phyloP scores from a whole-genome alignment of 345 rosid species.

The Eucalyptus erythrocorys region DNA sequence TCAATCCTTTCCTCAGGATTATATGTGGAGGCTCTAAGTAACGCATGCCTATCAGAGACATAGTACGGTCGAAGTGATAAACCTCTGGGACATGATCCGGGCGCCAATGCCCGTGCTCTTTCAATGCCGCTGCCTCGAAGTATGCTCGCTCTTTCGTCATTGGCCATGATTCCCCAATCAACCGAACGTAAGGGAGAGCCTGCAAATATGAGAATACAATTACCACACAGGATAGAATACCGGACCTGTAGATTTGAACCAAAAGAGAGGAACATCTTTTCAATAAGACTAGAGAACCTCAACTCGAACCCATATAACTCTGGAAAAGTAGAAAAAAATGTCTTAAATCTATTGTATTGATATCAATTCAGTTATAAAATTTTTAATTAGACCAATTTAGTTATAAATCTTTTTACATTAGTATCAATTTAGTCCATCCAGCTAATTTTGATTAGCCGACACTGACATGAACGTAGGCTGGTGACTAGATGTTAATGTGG shows the following conservation, averaged over 20 bases:
- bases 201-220: neutral
- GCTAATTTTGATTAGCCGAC: fast-evolving
- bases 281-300: neutral
- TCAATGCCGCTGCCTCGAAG: conserved; percentile 57
- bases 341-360: fast-evolving
- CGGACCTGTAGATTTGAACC: neutral
- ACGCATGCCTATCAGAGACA: conserved; percentile 93
- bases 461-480: fast-evolving
- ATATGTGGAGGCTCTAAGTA: conserved; percentile 94
- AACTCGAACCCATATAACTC: neutral
- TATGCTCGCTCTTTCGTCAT: conserved; percentile 94
- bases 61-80: conserved; percentile 78
- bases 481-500: fast-evolving
- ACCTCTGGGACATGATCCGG: conserved; percentile 87
- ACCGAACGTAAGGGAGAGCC: conserved; percentile 92
- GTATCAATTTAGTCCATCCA: fast-evolving
- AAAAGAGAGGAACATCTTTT: neutral
- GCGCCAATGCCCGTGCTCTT: conserved; percentile 53
- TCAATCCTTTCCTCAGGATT: conserved; percentile 80
- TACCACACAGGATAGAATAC: neutral
- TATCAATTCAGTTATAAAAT: too few relatives aligned
- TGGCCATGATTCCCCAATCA: conserved; percentile 95
- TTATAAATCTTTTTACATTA: fast-evolving
- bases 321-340: fast-evolving
- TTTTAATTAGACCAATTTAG: fast-evolving